These are phyloP conservation scores for Hymenoscyphus occultus DNA, from an alignment of 2,329 filamentous ascomycete genomes.

Conservation along the genomic window DNA sequence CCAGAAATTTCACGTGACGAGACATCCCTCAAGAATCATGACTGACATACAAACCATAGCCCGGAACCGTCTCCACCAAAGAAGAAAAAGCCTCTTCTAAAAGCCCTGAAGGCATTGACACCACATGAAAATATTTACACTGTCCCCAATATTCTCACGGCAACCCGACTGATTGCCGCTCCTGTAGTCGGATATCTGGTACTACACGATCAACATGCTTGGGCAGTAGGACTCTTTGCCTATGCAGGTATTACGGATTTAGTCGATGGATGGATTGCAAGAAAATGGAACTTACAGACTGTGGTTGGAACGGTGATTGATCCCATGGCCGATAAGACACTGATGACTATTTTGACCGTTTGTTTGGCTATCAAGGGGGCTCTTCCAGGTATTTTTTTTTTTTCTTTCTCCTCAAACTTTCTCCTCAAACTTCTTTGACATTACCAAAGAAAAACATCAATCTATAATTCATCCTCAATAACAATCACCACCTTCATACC, in stretches of 20 bases:
- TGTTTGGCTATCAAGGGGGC: conserved; percentile 79
- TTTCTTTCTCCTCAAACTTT: not conserved
- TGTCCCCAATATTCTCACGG: conserved; percentile 88
- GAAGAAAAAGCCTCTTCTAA: conserved; percentile 23
- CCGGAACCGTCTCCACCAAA: not conserved
- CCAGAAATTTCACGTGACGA: not conserved
- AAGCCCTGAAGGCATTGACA: conserved; percentile 32
- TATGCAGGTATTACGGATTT: conserved; percentile 91
- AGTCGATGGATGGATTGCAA: conserved; percentile 90
- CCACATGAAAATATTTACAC: conserved; percentile 92
- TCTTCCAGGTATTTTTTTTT: conserved; percentile 60
- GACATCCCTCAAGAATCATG: not conserved
- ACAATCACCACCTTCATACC: not conserved
- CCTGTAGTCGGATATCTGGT: conserved; percentile 87
- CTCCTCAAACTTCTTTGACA: too few relatives aligned
- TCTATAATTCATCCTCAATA: not conserved
- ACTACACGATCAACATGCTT: conserved; percentile 74
- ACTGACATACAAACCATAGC: conserved; percentile 1
- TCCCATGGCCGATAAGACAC: conserved; percentile 92
- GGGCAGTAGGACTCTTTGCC: conserved; percentile 80
- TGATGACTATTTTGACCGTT: conserved; percentile 92
- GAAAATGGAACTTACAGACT: conserved; percentile 82
- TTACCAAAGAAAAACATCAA: too few relatives aligned
- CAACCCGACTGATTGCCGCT: conserved; percentile 77
- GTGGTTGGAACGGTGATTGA: conserved; percentile 94